Conservation (phyloP, 2,329 filamentous ascomycete species). For the Nothophoma quercina region DNA sequence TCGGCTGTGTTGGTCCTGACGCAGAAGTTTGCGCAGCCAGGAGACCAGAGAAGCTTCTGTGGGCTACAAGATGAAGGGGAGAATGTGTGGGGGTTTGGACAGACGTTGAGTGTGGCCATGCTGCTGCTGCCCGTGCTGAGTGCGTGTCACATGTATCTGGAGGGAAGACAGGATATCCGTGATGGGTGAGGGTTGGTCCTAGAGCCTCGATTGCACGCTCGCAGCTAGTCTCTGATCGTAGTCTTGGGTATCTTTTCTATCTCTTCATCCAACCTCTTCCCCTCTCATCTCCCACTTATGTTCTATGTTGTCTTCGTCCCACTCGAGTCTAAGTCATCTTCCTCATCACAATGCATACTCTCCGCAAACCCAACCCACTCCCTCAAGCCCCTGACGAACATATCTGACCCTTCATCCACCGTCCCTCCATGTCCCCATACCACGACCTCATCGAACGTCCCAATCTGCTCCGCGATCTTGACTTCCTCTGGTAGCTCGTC, state of each 20-base stretch:
- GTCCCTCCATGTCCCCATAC: conserved; percentile 84
- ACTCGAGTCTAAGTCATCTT: conserved; percentile 12
- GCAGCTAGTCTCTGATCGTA: too few species aligned
- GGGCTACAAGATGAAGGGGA: conserved; percentile 34
- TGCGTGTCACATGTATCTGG: conserved; percentile 37
- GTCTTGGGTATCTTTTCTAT: conserved; percentile 1
- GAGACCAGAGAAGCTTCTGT: conserved; percentile 28
- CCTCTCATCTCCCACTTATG: not conserved
- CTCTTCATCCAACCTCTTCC: not conserved
- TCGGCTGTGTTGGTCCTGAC: conserved; percentile 34
- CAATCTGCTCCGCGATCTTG: conserved; percentile 65
- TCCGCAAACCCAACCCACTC: conserved; percentile 83
- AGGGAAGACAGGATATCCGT: conserved; percentile 36
- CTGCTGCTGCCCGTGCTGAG: conserved; percentile 36
- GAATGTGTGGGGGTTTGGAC: conserved; percentile 42
- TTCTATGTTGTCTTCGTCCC: not conserved
- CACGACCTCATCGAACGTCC: conserved; percentile 75
- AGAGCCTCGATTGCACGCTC: too few species aligned
- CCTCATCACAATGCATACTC: conserved; percentile 50
- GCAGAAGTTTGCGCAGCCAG: conserved; percentile 38
- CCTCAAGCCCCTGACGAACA: conserved; percentile 75
- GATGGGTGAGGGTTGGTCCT: not conserved
- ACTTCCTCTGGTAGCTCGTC: conserved; percentile 35
- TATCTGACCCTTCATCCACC: conserved; percentile 69
- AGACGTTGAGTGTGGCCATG: conserved; percentile 43